Base-by-base conservation (phyloP, 768 basidiomycete genomes). In the Sporobolomyces phaffii region DNA sequence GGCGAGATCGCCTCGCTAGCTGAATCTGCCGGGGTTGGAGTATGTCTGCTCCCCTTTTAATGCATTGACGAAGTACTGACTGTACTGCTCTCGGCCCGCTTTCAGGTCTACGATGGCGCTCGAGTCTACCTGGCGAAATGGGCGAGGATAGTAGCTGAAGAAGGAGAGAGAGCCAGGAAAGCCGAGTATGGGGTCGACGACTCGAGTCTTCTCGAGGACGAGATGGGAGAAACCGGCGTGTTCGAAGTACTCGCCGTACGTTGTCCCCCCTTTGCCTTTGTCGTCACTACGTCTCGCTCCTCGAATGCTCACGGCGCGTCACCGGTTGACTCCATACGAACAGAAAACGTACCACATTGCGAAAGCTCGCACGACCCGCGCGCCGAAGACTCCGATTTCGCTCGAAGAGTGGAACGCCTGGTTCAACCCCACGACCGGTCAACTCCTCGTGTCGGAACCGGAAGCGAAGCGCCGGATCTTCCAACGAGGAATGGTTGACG, bases 111-210 rank as follows among this genome's bases (percentile, higher is more conserved):
- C 76, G 96, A 98, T 78, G 89, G 89, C 65, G 96, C 96, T 1
- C 82, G 93, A 7, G 90, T 98, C 10, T 98, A 98, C 77, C 84
- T 99, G 13, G 96, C 96, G 14, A 82, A 90, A 36, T 99, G 96
- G 96, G 96, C 96, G 5, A 83, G 93, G 36, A 59, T 69, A 26
- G 96, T 98, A 1, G 96, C 96, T 2, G 96, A 99, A 78, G 96
- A 98, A 76, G 96, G 96, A 22, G 96, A 99, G 77, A 83, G 90
- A 20, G 86, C 91, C 8, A 82, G 96, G 47, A 79, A 86, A 70
- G 83, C 84, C 48, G 96, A 99, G 77, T 85, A 78, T 20, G 76
- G 77, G 5, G 63, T 75, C 28, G 62, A 73, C 52, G 75, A 75
- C 9, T 81, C 80, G 4, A 17, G 80, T 81, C 66, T 76, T 81